Conservation (phyloP, 139 green algal genomes). For the Chlorella vulgaris region DNA sequence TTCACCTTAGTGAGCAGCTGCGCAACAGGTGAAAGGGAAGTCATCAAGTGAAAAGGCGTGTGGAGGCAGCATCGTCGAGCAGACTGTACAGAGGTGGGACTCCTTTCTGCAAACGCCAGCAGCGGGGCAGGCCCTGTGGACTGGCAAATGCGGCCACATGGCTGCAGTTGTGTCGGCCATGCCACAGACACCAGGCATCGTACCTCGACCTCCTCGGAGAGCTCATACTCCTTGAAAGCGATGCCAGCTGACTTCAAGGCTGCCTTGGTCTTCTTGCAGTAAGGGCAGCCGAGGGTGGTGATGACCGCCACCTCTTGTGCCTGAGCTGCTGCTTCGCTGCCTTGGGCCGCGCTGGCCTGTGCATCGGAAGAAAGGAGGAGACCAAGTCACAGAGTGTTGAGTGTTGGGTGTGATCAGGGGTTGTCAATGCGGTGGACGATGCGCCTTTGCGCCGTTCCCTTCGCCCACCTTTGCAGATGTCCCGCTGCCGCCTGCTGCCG, state of each 20-base stretch:
- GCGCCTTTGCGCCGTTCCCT: too few relatives aligned
- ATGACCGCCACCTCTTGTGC: conserved; percentile 63
- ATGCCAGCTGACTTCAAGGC: conserved; percentile 46
- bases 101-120: neutral
- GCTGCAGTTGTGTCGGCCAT: neutral
- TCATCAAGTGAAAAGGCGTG: neutral
- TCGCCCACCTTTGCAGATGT: too few relatives aligned
- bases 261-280: conserved; percentile 81
- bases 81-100: neutral
- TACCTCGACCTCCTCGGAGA: conserved; percentile 42
- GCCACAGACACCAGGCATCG: neutral
- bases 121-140: neutral
- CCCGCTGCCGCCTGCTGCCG: too few relatives aligned
- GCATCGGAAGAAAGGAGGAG: neutral
- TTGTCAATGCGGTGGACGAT: too few relatives aligned
- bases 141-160: neutral
- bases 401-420: too few relatives aligned
- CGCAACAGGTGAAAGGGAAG: neutral
- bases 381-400: too few relatives aligned
- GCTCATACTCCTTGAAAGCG: conserved; percentile 68
- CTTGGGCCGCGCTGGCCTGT: neutral
- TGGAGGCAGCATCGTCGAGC: neutral
- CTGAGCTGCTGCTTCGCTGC: neutral
- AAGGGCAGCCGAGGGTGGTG: conserved; percentile 80
- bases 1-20: conserved; percentile 60